Conservation (phyloP, 1,284 basidiomycete genomes). For the Sanguinoderma infundibulare region DNA sequence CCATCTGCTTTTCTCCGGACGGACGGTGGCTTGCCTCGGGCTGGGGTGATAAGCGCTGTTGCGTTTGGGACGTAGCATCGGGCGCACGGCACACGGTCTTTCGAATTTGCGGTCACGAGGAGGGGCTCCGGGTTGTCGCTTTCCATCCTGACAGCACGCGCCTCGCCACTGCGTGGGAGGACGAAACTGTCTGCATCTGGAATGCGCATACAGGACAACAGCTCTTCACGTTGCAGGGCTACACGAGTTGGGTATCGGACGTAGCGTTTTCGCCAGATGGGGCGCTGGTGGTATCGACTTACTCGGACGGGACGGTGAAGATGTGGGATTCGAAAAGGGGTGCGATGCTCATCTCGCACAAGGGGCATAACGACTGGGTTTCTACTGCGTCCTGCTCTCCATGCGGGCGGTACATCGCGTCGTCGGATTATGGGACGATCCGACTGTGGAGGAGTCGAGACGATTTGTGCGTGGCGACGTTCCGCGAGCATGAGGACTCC, state of each 20-base stretch:
- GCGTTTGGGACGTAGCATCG: not conserved
- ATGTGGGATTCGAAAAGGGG: not conserved
- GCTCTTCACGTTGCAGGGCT: not conserved
- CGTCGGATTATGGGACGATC: not conserved
- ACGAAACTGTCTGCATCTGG: not conserved
- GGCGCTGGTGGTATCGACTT: not conserved
- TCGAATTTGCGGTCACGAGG: not conserved
- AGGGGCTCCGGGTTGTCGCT: not conserved
- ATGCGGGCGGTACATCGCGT: not conserved
- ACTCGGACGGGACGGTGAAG: not conserved
- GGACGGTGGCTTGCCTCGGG: not conserved
- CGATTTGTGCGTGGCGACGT: not conserved
- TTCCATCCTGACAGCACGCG: not conserved
- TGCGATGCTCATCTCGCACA: not conserved
- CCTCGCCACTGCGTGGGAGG: not conserved
- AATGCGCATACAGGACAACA: not conserved
- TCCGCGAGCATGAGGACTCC: too few species aligned
- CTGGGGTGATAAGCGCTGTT: not conserved
- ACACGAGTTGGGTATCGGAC: not conserved
- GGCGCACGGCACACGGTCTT: not conserved
- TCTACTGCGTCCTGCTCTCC: too few species aligned
- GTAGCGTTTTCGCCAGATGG: not conserved
- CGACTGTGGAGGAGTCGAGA: not conserved
- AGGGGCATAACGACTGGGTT: not conserved
- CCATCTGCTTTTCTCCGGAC: not conserved